phyloP scores from a whole-genome alignment of 1,284 basidiomycete genomes.

The Ceratobasidium sp. region DNA sequence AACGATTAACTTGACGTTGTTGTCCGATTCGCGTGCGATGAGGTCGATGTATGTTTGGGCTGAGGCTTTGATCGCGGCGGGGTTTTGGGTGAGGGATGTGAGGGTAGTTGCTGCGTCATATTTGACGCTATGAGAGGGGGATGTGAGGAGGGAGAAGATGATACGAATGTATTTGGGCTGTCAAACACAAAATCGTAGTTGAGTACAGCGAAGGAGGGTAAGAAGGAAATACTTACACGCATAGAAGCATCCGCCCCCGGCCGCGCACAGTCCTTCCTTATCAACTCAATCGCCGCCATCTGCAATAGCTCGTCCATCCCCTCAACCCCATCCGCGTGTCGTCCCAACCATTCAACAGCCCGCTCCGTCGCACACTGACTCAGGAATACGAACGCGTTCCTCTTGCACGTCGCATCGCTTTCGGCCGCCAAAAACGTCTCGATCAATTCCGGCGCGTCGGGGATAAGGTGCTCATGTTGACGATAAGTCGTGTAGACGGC shows the following conservation, averaged over 20 bases:
- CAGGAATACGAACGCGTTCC: constrained; percentile 97
- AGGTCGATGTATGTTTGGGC: constrained; percentile 91
- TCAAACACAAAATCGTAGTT: not conserved
- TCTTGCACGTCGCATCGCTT: constrained; percentile 95
- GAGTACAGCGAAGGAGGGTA: constrained; percentile 17
- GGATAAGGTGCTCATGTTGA: constrained; percentile 93
- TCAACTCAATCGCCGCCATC: constrained; percentile 96
- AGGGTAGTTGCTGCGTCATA: constrained; percentile 98
- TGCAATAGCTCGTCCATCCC: constrained; percentile 94
- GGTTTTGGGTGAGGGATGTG: constrained; percentile 94
- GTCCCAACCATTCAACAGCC: constrained; percentile 92
- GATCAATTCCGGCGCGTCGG: constrained; percentile 96
- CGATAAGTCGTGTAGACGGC: constrained; percentile 95
- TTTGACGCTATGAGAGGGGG: constrained; percentile 93
- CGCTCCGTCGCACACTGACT: constrained; percentile 89
- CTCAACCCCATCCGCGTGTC: constrained; percentile 86
- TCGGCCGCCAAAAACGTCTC: constrained; percentile 98
- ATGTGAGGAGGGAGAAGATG: constrained; percentile 95
- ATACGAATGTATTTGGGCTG: constrained; percentile 92
- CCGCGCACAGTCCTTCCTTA: constrained; percentile 88
- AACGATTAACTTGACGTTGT: constrained; percentile 99
- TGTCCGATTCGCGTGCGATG: constrained; percentile 95
- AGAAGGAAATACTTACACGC: constrained; percentile 66
- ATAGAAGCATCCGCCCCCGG: constrained; percentile 73
- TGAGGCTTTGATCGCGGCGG: constrained; percentile 96